Conservation (phyloP, 1,284 basidiomycete species). For the Apiotrichum laibachii region DNA sequence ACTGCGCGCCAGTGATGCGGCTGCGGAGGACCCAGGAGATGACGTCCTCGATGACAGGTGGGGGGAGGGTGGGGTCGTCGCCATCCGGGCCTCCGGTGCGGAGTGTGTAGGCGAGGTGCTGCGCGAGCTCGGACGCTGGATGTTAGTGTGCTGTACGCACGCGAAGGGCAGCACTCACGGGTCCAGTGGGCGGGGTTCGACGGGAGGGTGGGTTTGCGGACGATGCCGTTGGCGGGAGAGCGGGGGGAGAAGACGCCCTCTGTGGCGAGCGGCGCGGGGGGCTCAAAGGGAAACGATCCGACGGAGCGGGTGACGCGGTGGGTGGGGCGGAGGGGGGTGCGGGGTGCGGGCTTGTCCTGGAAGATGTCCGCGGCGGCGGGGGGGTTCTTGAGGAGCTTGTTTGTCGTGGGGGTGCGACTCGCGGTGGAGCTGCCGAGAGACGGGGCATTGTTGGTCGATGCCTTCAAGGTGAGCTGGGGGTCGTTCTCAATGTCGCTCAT, state of each 20-base stretch:
- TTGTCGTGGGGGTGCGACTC: background rate
- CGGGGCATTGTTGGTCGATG: too few species aligned
- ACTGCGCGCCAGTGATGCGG: constrained; percentile 36
- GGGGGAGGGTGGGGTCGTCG: constrained; percentile 36
- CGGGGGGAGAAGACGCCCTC: too few species aligned
- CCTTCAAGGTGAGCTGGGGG: too few species aligned
- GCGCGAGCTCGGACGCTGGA: constrained; percentile 36
- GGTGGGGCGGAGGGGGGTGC: constrained; percentile 1
- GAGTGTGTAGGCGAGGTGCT: constrained; percentile 36
- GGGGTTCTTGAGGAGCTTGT: background rate
- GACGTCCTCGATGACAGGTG: constrained; percentile 42
- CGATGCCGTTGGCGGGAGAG: background rate
- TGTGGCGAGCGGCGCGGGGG: constrained; percentile 3
- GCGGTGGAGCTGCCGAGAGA: too few species aligned
- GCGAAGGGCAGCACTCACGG: constrained; percentile 20
- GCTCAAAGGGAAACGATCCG: constrained; percentile 3
- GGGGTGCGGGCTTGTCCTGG: constrained; percentile 2
- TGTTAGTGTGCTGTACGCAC: background rate
- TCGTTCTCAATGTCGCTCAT: background rate
- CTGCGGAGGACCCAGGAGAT: constrained; percentile 42
- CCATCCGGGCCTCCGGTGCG: constrained; percentile 42
- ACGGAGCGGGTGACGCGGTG: constrained; percentile 10
- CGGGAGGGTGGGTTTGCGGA: constrained; percentile 17
- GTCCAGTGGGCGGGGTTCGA: constrained; percentile 40
- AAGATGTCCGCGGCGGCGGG: constrained; percentile 4